These are phyloP conservation scores for Hypoxylon sp. DNA, from an alignment of 2,329 filamentous ascomycete genomes.

Conservation along the genomic window DNA sequence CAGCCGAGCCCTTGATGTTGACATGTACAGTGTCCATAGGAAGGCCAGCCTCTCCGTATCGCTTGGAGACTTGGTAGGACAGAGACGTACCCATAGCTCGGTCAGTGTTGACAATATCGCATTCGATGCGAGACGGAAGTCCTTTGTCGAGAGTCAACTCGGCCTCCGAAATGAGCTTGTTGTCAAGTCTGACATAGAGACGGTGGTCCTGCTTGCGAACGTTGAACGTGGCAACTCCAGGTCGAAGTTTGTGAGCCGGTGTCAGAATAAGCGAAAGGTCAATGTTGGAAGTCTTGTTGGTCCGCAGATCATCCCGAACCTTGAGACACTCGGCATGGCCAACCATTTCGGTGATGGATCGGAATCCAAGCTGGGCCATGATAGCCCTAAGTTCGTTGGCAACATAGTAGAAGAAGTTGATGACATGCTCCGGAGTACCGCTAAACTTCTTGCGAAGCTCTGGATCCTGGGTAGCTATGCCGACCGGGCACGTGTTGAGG, in stretches of 20 bases:
- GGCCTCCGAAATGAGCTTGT: slow-evolving; percentile 95
- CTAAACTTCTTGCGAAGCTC: slow-evolving; percentile 92
- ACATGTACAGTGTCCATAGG: slow-evolving; percentile 94
- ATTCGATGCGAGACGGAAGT: slow-evolving; percentile 90
- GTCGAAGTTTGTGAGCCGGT: slow-evolving; percentile 93
- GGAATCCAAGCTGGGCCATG: slow-evolving; percentile 94
- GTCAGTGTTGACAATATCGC: slow-evolving; percentile 95
- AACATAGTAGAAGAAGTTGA: slow-evolving; percentile 99
- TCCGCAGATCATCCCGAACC: slow-evolving; percentile 87
- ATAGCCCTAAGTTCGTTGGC: slow-evolving; percentile 95
- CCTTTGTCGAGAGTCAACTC: slow-evolving; percentile 95
- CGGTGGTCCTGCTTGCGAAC: slow-evolving; percentile 97
- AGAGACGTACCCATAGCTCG: slow-evolving; percentile 91
- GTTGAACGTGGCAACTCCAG: slow-evolving; percentile 95
- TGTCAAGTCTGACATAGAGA: slow-evolving; percentile 91
- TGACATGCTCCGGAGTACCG: slow-evolving; percentile 93
- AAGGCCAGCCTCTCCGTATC: slow-evolving; percentile 87
- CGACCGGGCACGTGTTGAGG: slow-evolving; percentile 59
- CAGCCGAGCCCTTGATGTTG: slow-evolving; percentile 95
- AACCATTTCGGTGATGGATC: slow-evolving; percentile 97
- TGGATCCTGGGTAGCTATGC: slow-evolving; percentile 96
- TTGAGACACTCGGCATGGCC: slow-evolving; percentile 87
- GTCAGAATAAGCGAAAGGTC: slow-evolving; percentile 92
- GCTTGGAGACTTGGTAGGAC: slow-evolving; percentile 94
- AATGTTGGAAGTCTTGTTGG: slow-evolving; percentile 89